phyloP scores from a whole-genome alignment of 192 early-diverging fungal species.

The Coemansia sp. region DNA sequence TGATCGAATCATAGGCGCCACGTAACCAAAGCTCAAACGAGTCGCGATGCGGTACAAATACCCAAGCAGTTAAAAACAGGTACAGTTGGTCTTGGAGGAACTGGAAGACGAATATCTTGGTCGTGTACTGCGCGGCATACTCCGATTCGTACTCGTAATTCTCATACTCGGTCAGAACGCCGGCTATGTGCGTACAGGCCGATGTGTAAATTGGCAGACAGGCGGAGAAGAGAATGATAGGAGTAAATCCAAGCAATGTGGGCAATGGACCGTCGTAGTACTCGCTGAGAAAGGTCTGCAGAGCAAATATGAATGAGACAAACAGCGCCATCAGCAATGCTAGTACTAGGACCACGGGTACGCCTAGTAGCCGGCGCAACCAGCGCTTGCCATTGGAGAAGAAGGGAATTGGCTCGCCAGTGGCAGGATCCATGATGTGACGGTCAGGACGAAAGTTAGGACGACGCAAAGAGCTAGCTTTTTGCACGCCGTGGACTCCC shows the following conservation, averaged over 20 bases:
- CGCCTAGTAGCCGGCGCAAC: conserved; percentile 57
- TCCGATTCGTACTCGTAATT: conserved; percentile 75
- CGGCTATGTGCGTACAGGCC: conserved; percentile 64
- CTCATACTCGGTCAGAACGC: conserved; percentile 73
- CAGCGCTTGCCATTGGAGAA: conserved; percentile 73
- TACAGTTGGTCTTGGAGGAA: conserved; percentile 82
- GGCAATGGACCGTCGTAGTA: conserved; percentile 83
- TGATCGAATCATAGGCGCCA: conserved; percentile 17
- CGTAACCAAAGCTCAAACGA: conserved; percentile 59
- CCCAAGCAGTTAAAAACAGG: conserved; percentile 82
- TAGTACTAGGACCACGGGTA: conserved; percentile 61
- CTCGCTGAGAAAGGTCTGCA: conserved; percentile 76
- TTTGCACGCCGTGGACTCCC: conserved; percentile 58
- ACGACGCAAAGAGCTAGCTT: conserved; percentile 56
- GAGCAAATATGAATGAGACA: conserved; percentile 67
- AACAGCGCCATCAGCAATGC: conserved; percentile 60
- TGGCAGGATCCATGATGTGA: conserved; percentile 61
- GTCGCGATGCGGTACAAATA: conserved; percentile 84
- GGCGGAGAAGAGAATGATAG: conserved; percentile 73
- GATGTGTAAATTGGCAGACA: conserved; percentile 69
- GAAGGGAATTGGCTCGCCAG: conserved; percentile 71
- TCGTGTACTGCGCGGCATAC: conserved; percentile 68
- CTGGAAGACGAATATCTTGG: conserved; percentile 87
- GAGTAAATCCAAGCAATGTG: conserved; percentile 59
- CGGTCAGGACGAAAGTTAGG: conserved; percentile 70